A percentile compares a stretch with the other conserved stretches of the same genome.
These are phyloP conservation scores for Volvariella volvacea DNA, from an alignment of 1,284 basidiomycete genomes.

Conservation along the genomic window DNA sequence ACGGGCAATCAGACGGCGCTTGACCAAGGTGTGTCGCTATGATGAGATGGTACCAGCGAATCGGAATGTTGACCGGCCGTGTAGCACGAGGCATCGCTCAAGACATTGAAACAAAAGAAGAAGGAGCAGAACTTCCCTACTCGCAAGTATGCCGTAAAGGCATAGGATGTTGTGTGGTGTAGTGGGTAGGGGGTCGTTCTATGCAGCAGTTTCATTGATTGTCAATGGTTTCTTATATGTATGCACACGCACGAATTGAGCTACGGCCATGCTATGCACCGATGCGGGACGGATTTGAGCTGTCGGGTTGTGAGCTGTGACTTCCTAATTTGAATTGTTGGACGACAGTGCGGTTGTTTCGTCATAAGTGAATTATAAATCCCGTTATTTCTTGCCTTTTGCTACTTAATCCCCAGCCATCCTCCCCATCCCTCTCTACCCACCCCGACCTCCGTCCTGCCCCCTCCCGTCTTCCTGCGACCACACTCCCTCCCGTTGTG, in stretches of 20 bases:
- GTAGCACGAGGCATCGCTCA: constrained; percentile 75
- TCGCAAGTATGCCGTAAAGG: constrained; percentile 82
- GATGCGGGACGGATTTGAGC: constrained; percentile 8
- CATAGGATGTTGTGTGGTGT: constrained; percentile 36
- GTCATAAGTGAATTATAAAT: no score
- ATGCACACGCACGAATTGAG: constrained; percentile 1
- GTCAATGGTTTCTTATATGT: constrained; percentile 1
- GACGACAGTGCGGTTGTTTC: no score
- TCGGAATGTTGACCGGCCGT: constrained; percentile 4
- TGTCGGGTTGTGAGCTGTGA: no score
- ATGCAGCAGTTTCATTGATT: constrained; percentile 4
- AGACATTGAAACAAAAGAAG: constrained; percentile 90
- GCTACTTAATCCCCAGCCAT: no score
- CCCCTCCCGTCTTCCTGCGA: no score
- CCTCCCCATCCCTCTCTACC: no score
- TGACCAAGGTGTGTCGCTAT: constrained; percentile 71
- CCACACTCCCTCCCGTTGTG: no score
- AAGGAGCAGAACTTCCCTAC: constrained; percentile 89
- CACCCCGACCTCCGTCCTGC: no score
- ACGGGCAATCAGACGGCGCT: constrained; percentile 92
- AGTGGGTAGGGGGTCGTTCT: neutral
- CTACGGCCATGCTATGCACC: neutral
- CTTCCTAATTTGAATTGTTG: no score
- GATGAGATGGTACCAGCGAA: neutral
- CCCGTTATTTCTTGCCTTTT: no score